Base-by-base conservation (phyloP, 73 alveolate genomes). In the Durusdinium trenchii region DNA sequence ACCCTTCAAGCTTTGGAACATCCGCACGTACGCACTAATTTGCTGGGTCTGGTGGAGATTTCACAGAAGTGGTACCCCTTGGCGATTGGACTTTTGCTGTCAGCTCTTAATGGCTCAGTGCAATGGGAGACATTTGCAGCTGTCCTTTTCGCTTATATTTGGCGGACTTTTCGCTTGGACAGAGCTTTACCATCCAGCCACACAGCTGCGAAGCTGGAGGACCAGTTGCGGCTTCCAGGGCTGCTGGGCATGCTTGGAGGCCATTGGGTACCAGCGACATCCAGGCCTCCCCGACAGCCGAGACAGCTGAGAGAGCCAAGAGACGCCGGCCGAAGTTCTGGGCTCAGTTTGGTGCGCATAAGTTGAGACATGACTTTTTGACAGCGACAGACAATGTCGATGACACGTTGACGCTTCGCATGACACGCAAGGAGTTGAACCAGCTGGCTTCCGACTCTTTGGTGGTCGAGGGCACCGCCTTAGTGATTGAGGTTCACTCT, bases 401-500 rank as follows among this genome's bases (percentile, higher is more conserved):
- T n/a, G n/a, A n/a, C n/a, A n/a, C n/a, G n/a, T n/a, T n/a, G n/a
- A n/a, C n/a, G n/a, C n/a, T n/a, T n/a, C n/a, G n/a, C n/a, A n/a
- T n/a, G n/a, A 32, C 18, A 23, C 73, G n/a, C 4, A 23, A 60
- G 18, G 18, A 32, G 0, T 60, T 60, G 73, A 57, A 57, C 12
- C 69, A 57, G 69, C 73, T 60, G 6, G 40, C 50, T 89, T 89
- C 83, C 96, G 43, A 38, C 85, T 89, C 71, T 89, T 89, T 47
- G 96, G 96, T 23, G 96, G 96, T 12, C 96, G 47, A 51, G 96
- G 96, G 67, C 96, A 89, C 35, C 85, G 96, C 51, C 86, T 89
- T 40, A 48, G 64, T 23, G 96, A 89, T 52, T 89, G 71, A 64
- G 62, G 30, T 4, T 14, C 50, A 28, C 1, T 35, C 85, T 16